Percentiles rank a stretch among this genome's conserved stretches.
Conservation (phyloP, 2,329 filamentous ascomycete genomes). For the Clarireedia homoeocarpa region DNA sequence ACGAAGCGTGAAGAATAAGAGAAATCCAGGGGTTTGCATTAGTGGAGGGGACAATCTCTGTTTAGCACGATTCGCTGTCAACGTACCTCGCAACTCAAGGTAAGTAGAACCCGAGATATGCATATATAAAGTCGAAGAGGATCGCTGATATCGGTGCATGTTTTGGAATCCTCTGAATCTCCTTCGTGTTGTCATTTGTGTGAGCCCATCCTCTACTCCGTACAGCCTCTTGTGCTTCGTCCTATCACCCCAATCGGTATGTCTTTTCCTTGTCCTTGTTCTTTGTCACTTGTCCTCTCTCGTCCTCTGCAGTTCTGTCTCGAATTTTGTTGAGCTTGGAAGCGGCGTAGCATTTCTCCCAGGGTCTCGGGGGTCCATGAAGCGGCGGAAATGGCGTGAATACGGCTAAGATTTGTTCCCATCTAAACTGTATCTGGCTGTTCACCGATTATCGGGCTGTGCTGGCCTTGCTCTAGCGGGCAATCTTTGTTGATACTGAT, state of each 20-base stretch:
- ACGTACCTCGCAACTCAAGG: too few relatives aligned
- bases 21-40: not conserved
- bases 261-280: not conserved
- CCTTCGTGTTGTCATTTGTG: not conserved
- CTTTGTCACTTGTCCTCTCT: not conserved
- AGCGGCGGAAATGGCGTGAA: not conserved
- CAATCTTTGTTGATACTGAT: not conserved
- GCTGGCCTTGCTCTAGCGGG: constrained; percentile 1
- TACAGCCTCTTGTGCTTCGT: too few relatives aligned
- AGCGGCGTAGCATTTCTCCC: not conserved
- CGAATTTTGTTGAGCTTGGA: not conserved
- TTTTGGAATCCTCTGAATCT: not conserved
- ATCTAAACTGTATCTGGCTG: not conserved
- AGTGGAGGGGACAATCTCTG: not conserved
- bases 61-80: not conserved
- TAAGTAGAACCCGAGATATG: too few relatives aligned
- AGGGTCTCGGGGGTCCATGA: not conserved
- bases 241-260: not conserved
- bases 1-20: not conserved
- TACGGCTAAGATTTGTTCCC: not conserved
- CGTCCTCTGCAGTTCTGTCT: not conserved
- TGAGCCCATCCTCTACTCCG: too few relatives aligned
- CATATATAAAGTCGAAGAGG: too few relatives aligned
- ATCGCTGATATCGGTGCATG: too few relatives aligned
- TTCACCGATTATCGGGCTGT: constrained; percentile 2